Percentiles rank a stretch among this genome's conserved stretches.
These are phyloP conservation scores for Leucocoprinus birnbaumii DNA, from an alignment of 768 basidiomycete species.

Conservation along the genomic window DNA sequence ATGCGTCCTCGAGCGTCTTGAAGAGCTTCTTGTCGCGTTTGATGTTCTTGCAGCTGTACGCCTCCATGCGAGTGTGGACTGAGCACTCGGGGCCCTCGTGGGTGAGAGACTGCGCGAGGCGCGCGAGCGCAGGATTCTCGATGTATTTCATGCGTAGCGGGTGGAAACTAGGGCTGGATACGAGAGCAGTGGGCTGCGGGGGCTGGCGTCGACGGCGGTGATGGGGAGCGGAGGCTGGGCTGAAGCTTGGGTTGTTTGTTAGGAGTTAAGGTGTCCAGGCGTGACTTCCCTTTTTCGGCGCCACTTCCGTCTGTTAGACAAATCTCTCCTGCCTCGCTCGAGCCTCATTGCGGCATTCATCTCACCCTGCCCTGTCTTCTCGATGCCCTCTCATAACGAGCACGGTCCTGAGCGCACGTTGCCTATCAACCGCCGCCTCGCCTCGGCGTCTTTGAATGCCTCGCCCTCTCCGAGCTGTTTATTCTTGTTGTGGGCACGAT, in stretches of 20 bases:
- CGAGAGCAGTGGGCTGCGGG: background rate
- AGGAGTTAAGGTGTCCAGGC: background rate
- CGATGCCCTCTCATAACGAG: background rate
- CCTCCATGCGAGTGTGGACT: slow-evolving; percentile 91
- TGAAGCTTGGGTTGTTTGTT: slow-evolving; percentile 2
- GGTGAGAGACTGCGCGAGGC: slow-evolving; percentile 74
- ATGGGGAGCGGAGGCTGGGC: slow-evolving; percentile 1
- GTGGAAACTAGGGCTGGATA: background rate
- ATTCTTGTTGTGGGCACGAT: background rate
- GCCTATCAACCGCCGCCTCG: background rate
- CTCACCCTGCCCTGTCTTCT: background rate
- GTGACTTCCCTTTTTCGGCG: slow-evolving; percentile 3
- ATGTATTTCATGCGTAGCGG: slow-evolving; percentile 76
- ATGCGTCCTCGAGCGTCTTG: slow-evolving; percentile 85
- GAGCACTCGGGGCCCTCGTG: slow-evolving; percentile 87
- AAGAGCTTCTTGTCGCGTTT: slow-evolving; percentile 96
- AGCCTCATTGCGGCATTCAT: background rate
- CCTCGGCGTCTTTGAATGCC: background rate
- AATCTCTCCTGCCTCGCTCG: background rate
- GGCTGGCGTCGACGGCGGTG: slow-evolving; percentile 1
- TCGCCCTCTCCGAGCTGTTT: no score
- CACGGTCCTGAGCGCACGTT: slow-evolving; percentile 1
- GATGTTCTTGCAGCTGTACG: slow-evolving; percentile 97
- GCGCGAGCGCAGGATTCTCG: slow-evolving; percentile 75
- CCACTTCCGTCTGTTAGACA: background rate